Evolutionary conservation across 345 rosid genomes (phyloP), one percentile per base, ranked within the genome.

Genomic region (Geranium rotundifolium): DNA sequence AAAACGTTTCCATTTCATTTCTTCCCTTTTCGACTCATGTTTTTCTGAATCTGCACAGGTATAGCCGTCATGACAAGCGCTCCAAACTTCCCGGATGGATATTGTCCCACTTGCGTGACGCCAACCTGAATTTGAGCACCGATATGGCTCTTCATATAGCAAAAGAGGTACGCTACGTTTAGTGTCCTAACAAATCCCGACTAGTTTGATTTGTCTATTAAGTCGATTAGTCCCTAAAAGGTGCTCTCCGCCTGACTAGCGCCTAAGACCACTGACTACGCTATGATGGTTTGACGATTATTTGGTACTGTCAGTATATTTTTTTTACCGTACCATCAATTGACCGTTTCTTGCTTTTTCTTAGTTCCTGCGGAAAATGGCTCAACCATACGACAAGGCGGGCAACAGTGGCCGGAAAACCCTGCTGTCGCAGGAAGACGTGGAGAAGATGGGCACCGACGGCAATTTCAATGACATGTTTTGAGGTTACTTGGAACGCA

Each of bases 41-140:
- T 64, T 15, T 9, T 50, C 62, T 60, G n/a, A n/a, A n/a, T n/a
- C n/a, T 60, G 29, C 71, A 72, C 82, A 93, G 99, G 82, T 90
- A 93, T 79, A 90, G 96, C 75, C 90, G 95, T 46, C 97, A 93
- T 69, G 97, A 93, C 75, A 93, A 90, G 78, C 95, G 95, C 17
- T 90, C 97, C 46, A 93, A 93, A 68, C 72, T 93, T 70, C 97
- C 97, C n/a, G 82, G 95, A 39, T 93, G 99, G 97, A 93, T 93
- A 65, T 76, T 90, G 62, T 93, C 97, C 13, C 97, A 85, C 78
- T 75, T 90, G 58, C 87, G 81, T 30, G 96, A 93, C 65, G 96
- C 96, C 14, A 79, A 88, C 71, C 80, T 90, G 74, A 93, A 93
- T 74, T 77, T 93, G 75, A 93, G 99, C 89, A 88, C 97, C 18